phyloP scores from a whole-genome alignment of 208 protist genomes.

The Strigomonas oncopelti region DNA sequence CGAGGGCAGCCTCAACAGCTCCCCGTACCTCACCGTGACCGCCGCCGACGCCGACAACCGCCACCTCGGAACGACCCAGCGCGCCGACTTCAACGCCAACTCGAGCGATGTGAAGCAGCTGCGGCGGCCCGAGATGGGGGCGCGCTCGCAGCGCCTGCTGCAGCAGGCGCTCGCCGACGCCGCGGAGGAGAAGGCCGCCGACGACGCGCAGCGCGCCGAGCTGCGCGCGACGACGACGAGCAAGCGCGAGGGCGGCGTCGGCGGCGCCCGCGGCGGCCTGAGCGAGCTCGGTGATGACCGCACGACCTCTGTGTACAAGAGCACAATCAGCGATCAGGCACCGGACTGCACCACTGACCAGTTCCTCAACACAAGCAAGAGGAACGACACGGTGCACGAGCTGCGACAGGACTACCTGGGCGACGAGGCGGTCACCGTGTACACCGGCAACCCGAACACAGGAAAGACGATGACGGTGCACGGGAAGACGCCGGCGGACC shows the following conservation, averaged over 20 bases:
- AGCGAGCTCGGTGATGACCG: conserved; percentile 11
- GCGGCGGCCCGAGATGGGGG: conserved; percentile 56
- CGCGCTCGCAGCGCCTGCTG: conserved; percentile 61
- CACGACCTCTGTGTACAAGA: conserved; percentile 35
- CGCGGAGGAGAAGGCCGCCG: conserved; percentile 29
- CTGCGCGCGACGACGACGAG: conserved; percentile 14
- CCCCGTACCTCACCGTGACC: conserved; percentile 70
- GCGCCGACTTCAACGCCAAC: conserved; percentile 55
- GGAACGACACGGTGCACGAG: conserved; percentile 29
- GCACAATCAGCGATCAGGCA: conserved; percentile 35
- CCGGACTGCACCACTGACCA: not conserved
- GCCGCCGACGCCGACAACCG: conserved; percentile 41
- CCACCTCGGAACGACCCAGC: conserved; percentile 61
- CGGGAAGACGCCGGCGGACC: conserved; percentile 78
- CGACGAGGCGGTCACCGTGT: conserved; percentile 83
- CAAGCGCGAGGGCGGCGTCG: conserved; percentile 9
- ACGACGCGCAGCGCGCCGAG: conserved; percentile 16
- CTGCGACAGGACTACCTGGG: conserved; percentile 64
- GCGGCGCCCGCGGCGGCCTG: conserved; percentile 21
- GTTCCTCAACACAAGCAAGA: not conserved
- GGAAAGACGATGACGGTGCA: conserved; percentile 82
- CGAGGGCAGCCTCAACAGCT: conserved; percentile 66
- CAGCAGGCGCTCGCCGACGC: conserved; percentile 52
- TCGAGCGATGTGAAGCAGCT: conserved; percentile 53
- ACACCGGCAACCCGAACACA: conserved; percentile 76